Evolutionary conservation across 768 basidiomycete species (phyloP).

Genomic region (Russula earlei): DNA sequence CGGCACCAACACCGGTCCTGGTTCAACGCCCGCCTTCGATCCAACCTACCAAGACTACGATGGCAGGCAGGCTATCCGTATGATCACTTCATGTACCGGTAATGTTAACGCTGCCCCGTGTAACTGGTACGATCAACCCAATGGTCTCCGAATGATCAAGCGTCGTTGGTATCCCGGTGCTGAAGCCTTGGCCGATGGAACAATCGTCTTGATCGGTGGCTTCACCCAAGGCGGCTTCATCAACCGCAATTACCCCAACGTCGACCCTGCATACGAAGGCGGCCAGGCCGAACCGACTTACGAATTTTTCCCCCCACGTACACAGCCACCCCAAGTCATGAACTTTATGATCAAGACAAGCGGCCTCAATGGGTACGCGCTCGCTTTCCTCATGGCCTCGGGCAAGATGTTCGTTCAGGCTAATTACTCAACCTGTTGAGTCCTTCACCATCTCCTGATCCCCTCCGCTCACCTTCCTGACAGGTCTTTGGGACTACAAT

Average conservation of each 20-base stretch:
- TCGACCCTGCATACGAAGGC: background rate
- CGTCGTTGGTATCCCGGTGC: background rate
- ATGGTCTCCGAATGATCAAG: background rate
- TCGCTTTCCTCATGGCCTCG: conserved; percentile 1
- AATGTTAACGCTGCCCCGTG: background rate
- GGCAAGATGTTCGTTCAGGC: conserved; percentile 7
- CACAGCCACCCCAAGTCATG: background rate
- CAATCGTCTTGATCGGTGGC: background rate
- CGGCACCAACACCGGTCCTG: background rate
- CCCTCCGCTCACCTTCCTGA: background rate
- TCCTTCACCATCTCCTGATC: background rate
- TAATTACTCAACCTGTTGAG: conserved; percentile 3
- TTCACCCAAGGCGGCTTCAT: background rate
- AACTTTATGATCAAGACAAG: background rate
- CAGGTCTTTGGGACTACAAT: conserved; percentile 7
- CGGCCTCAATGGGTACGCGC: background rate
- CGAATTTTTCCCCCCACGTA: background rate
- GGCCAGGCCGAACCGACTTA: background rate
- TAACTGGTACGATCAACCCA: background rate
- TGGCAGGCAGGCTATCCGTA: background rate
- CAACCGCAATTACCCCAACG: background rate
- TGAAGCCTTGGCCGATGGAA: background rate
- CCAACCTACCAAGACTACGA: background rate
- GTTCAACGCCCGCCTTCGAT: background rate
- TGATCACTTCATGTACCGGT: background rate